Conservation (phyloP, 768 basidiomycete genomes). For the Boletus rubropictus region DNA sequence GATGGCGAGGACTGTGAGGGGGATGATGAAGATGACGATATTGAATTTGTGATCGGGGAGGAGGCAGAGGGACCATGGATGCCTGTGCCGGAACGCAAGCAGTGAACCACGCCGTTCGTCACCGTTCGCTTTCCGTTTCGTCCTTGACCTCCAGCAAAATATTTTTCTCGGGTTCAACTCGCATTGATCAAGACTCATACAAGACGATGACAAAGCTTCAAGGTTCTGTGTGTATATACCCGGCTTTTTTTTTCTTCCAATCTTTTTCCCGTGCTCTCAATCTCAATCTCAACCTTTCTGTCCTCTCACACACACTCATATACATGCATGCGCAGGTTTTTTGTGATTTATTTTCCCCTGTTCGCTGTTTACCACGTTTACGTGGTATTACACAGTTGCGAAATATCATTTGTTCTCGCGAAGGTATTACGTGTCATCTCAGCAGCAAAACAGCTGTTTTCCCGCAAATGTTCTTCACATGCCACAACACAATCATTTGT, state of each 20-base stretch:
- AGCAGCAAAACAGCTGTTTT: too few relatives aligned
- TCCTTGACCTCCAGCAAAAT: slow-evolving; percentile 7
- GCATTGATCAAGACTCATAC: slow-evolving; percentile 6
- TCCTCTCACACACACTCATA: slow-evolving; percentile 4
- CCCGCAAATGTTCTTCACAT: too few relatives aligned
- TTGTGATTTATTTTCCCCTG: neutral
- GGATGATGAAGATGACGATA: slow-evolving; percentile 67
- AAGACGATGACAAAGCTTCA: slow-evolving; percentile 3
- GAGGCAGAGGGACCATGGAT: slow-evolving; percentile 38
- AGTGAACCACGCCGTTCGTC: slow-evolving; percentile 3
- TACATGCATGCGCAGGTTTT: slow-evolving; percentile 13
- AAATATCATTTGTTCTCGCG: too few relatives aligned
- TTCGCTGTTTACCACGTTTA: neutral
- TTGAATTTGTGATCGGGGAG: slow-evolving; percentile 65
- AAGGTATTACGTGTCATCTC: too few relatives aligned
- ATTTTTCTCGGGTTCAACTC: slow-evolving; percentile 9
- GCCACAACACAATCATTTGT: too few relatives aligned
- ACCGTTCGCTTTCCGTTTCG: neutral
- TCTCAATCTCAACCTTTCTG: slow-evolving; percentile 6
- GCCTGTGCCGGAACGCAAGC: slow-evolving; percentile 30
- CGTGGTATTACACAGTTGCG: neutral
- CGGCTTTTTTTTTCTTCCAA: neutral
- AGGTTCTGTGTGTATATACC: slow-evolving; percentile 18
- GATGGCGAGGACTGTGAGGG: slow-evolving; percentile 34
- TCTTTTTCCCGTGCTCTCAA: slow-evolving; percentile 7